Percentiles rank a stretch among this genome's conserved stretches.
Conservation (phyloP, 768 basidiomycete genomes). For the Phaeotremella skinneri region DNA sequence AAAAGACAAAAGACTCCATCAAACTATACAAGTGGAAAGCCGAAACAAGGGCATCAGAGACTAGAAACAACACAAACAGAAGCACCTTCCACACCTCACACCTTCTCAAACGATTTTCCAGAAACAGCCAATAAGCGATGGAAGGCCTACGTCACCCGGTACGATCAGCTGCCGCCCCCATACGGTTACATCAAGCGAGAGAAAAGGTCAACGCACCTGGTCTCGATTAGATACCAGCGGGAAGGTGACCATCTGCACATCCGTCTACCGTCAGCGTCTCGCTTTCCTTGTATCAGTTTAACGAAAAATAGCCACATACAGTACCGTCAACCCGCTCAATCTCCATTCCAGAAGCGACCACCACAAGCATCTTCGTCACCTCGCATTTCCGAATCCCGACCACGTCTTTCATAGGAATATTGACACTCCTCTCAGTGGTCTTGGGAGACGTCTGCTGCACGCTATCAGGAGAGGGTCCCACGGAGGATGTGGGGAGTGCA, state of each 20-base stretch:
- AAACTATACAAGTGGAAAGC: no score
- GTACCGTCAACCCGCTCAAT: slow-evolving; percentile 18
- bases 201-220: slow-evolving; percentile 8
- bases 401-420: slow-evolving; percentile 15
- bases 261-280: not conserved
- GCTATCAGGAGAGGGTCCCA: no score
- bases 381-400: slow-evolving; percentile 21
- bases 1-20: no score
- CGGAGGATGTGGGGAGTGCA: no score
- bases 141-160: not conserved
- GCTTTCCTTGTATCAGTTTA: not conserved
- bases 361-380: slow-evolving; percentile 17
- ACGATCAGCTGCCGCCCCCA: no score
- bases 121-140: not conserved
- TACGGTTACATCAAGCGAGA: not conserved
- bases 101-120: not conserved
- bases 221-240: slow-evolving; percentile 17
- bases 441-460: no score
- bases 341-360: slow-evolving; percentile 22
- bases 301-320: slow-evolving; percentile 4
- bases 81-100: no score
- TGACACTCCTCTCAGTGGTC: slow-evolving; percentile 5
- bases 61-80: no score
- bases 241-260: slow-evolving; percentile 13
- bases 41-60: no score